Evolutionary conservation across 306 rosid species (phyloP), one percentile per base, ranked within the genome.

Genomic region (Trifolium subterraneum): DNA sequence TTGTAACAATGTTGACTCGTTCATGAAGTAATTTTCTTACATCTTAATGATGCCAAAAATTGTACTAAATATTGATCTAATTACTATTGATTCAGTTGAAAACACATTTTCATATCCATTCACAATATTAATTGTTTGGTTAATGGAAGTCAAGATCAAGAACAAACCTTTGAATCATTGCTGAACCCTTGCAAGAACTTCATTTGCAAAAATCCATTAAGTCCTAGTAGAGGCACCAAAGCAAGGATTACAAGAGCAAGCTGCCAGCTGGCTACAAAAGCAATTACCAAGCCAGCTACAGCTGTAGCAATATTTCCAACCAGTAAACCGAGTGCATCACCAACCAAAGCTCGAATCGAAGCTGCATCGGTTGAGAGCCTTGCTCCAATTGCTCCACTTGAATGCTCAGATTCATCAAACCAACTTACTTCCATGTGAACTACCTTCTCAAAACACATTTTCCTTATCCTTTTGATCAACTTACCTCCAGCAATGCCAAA

Each of bases 351-450:
- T 68, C 88, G 68, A 38, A 86, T 18, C 0, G 88, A 77, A 74
- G 92, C 90, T 51, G 90, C 92, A 82, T 88, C 86, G 7, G 85
- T 77, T 10, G 88, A 83, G 29, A 88, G 89, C 73, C 88, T 88
- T 38, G 92, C 83, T 65, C 90, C 88, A 50, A 83, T 58, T 22
- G 84, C 79, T 59, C 88, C 90, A 38, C 88, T 83, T 22, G 90
- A 83, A 72, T 88, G 77, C 25, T 74, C 85, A 23, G 81, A 22
- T 58, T 88, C 85, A 19, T 93, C 98, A 42, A 93, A 93, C 98
- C 98, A 91, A 78, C 90, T 85, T 29, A 86, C 76, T 72, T 88
- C 92, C 89, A 86, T 86, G 36, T 75, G 80, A 78, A 84, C 75
- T 33, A 78, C 70, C 65, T 88, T 88, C 81, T 86, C 87, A 22